Evolutionary conservation across 2,329 filamentous ascomycete species (phyloP), one percentile per base, ranked within the genome.

Genomic region (Parastagonospora avenae): DNA sequence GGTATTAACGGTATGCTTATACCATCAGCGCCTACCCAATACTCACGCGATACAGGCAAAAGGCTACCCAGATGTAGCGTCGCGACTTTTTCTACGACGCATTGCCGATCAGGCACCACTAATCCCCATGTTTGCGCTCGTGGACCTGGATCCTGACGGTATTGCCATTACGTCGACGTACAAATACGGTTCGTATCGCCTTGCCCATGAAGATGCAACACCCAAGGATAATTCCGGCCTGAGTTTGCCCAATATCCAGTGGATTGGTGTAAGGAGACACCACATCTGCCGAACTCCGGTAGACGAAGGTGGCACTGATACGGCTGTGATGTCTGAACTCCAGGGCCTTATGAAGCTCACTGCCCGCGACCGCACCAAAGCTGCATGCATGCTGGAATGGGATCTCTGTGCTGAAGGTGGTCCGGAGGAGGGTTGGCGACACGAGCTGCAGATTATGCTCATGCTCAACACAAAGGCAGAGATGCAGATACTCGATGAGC

Each of bases 121-220:
- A 7, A 72, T 77, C 11, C 82, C 84, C 2, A 82, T 90, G 6
- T 80, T 84, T 45, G 83, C 80, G 0, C 75, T 94, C 0, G 81
- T 90, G 1, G 91, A 95, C 63, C 90, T 84, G 52, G 90, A 94
- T 60, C 89, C 90, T 0, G 84, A 93, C 55, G 90, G 91, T 0
- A 72, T 93, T 27, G 82, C 82, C 2, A 94, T 95, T 35, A 76
- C 91, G 57, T 82, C 82, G 4, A 91, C 86, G 12, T 94, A 92
- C 75, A 88, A 86, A 55, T 76, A 86, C 54, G 88, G 89, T 6
- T 90, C 88, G n/a, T 76, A 75, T 11, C 77, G 79, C 7, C 76
- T 90, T 0, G 74, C 79, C 0, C 86, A 90, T 60, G 87, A 91
- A 65, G 75, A 76, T 48, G 68, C 70, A 2, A 70, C 78, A 30